phyloP scores from a whole-genome alignment of 176 grass and related monocot species.

The Carex pumila region DNA sequence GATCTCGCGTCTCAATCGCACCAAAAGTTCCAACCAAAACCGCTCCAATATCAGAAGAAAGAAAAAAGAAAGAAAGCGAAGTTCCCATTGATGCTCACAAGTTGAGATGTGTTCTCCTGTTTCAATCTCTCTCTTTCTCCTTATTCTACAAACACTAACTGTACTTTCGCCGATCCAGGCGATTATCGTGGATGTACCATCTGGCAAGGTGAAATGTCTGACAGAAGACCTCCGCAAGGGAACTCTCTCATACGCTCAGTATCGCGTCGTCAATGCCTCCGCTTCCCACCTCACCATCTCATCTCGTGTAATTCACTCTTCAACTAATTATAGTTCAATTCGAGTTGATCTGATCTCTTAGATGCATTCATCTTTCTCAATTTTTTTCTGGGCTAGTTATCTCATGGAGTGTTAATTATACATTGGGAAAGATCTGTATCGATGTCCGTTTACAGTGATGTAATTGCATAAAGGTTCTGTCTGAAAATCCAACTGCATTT shows the following conservation, averaged over 20 bases:
- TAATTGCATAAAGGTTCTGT: background rate
- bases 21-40: background rate
- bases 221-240: constrained; percentile 32
- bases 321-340: background rate
- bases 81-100: background rate
- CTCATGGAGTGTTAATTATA: background rate
- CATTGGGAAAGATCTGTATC: background rate
- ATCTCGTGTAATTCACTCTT: constrained; percentile 23
- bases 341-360: background rate
- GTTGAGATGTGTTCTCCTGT: background rate
- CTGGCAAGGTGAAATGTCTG: constrained; percentile 42
- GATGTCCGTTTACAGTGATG: background rate
- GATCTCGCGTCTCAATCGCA: background rate
- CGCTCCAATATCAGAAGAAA: background rate
- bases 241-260: constrained; percentile 29
- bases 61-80: background rate
- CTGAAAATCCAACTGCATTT: background rate
- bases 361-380: background rate
- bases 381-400: background rate
- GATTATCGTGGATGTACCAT: constrained; percentile 42
- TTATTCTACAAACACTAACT: background rate
- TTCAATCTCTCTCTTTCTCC: background rate
- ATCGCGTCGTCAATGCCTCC: constrained; percentile 26
- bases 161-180: constrained; percentile 8
- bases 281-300: constrained; percentile 19